Conservation (phyloP, 1,139 yeast species). For the Scheffersomyces lignicola region DNA sequence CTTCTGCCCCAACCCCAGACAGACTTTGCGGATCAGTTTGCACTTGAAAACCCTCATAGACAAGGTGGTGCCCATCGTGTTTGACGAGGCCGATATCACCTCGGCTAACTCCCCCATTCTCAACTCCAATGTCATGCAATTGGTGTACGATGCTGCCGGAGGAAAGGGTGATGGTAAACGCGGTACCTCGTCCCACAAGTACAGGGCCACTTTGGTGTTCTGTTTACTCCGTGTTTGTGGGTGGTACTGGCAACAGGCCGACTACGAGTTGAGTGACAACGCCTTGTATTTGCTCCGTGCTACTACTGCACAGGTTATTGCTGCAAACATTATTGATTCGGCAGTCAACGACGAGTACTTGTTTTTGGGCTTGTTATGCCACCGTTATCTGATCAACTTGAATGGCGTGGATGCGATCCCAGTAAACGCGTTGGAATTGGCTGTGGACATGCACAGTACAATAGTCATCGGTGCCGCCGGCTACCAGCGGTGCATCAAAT, state of each 20-base stretch:
- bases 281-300: slow-evolving; percentile 63
- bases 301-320: slow-evolving; percentile 69
- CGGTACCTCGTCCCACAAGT: slow-evolving; percentile 60
- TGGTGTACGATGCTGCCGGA: slow-evolving; percentile 77
- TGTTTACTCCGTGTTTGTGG: slow-evolving; percentile 71
- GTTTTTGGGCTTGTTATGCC: slow-evolving; percentile 76
- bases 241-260: slow-evolving; percentile 71
- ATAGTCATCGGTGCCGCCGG: slow-evolving; percentile 76
- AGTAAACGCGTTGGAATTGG: slow-evolving; percentile 73
- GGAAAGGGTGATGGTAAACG: slow-evolving; percentile 64
- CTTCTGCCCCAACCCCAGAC: slow-evolving; percentile 61
- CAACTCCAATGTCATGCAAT: slow-evolving; percentile 55
- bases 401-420: slow-evolving; percentile 66
- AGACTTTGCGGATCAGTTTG: slow-evolving; percentile 68
- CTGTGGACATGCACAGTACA: slow-evolving; percentile 84
- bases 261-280: slow-evolving; percentile 65
- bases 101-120: slow-evolving; percentile 63
- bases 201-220: slow-evolving; percentile 67
- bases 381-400: slow-evolving; percentile 65
- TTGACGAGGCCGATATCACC: slow-evolving; percentile 50
- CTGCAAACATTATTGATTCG: slow-evolving; percentile 65
- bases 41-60: slow-evolving; percentile 75
- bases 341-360: slow-evolving; percentile 61
- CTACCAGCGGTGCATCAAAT: slow-evolving; percentile 80
- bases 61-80: slow-evolving; percentile 63